Evolutionary conservation across 1,284 basidiomycete genomes (phyloP), one percentile per base, ranked within the genome.

Genomic region (Termitomyces sp.): DNA sequence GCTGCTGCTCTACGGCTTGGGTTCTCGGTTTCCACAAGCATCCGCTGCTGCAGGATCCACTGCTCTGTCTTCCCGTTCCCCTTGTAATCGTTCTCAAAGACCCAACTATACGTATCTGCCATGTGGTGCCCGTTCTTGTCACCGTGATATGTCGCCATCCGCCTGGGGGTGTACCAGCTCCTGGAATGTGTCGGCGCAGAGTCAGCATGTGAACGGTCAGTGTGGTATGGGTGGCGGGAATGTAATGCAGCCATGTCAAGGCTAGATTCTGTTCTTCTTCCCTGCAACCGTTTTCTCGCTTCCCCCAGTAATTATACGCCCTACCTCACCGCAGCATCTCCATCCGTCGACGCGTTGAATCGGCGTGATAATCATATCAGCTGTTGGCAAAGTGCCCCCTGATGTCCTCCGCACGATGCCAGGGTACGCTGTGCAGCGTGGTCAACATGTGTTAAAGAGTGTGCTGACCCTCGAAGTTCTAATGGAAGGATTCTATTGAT

Each of bases 41-140:
- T 64, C 66, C 81, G 82, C 65, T 85, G 84, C 60, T 82, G 75
- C 45, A 75, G 67, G 48, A 85, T 79, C 84, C 86, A 86, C 53
- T 77, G 73, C 53, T 84, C 80, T 30, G 81, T 83, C 59, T 75
- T 79, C 62, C 74, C 71, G 61, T 71, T 75, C 60, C 73, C 71
- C 56, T 71, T 71, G 44, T 64, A 61, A 43, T 81, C 77, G 64
- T 82, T 78, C 58, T 84, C 78, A 50, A 76, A 72, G 15, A 78
- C 76, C 81, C 83, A 84, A 9, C 78, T 70, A 60, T 77, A 80
- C 12, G 77, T 76, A 56, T 78, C 69, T 15, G 73, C 72, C 67
- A 77, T 73, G 52, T 77, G 75, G 59, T 74, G 64, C 69, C 74
- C 62, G 31, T 60, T 49, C 30, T 61, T 44, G 7, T 60, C 55